Evolutionary conservation across 257 asterid species (phyloP).

Genomic region (Solanum medicagineum): DNA sequence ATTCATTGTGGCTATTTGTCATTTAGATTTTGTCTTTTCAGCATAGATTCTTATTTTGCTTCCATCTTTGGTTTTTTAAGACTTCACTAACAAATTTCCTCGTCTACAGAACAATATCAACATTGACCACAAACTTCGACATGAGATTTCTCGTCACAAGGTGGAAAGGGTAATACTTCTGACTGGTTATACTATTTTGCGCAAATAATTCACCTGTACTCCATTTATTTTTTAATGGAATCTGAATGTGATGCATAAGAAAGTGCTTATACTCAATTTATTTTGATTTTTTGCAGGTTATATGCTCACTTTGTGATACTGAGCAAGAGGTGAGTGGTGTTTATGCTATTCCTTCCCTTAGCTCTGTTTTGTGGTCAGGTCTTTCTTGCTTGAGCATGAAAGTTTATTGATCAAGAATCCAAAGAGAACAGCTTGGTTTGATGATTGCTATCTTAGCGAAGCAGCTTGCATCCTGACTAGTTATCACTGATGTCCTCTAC

Average conservation of each 20-base stretch:
- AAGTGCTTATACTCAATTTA: background rate
- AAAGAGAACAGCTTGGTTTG: background rate
- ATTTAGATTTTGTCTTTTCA: background rate
- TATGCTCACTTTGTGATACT: constrained; percentile 74
- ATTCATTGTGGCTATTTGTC: background rate
- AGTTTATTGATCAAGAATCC: background rate
- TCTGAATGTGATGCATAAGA: background rate
- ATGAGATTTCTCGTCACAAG: constrained; percentile 71
- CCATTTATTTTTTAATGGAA: background rate
- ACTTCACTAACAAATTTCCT: background rate
- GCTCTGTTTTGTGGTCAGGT: background rate
- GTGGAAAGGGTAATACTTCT: constrained; percentile 38
- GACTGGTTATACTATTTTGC: background rate
- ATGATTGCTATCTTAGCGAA: background rate
- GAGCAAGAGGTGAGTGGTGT: constrained; percentile 70
- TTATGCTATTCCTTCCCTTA: background rate
- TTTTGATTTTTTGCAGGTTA: constrained; percentile 30
- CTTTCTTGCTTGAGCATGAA: background rate
- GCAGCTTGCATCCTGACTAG: background rate
- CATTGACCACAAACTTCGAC: constrained; percentile 53
- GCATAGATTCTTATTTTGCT: background rate
- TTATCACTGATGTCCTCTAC: background rate
- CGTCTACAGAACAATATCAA: constrained; percentile 42
- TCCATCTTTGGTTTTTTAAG: background rate
- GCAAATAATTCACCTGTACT: background rate